A percentile compares a stretch with the other conserved stretches of the same genome.
Evolutionary conservation across 2,329 filamentous ascomycete species (phyloP).

Genomic region (Colletotrichum coccodes): DNA sequence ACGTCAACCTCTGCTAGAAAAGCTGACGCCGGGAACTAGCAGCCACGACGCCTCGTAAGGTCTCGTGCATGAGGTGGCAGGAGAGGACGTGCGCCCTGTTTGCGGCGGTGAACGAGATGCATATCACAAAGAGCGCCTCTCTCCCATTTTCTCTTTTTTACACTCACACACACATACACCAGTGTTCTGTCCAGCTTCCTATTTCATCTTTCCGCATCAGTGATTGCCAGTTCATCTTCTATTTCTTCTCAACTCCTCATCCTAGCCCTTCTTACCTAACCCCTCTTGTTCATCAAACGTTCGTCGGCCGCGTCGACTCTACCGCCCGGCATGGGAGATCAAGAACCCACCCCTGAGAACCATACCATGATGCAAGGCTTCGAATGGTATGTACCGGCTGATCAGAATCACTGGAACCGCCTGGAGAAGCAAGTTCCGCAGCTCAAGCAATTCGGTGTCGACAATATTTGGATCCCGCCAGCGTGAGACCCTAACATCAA

Average conservation of each 20-base stretch:
- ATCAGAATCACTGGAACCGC: conserved; percentile 71
- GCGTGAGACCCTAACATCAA: conserved; percentile 45
- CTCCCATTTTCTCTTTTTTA: not conserved
- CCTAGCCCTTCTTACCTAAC: not conserved
- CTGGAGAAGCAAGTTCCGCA: conserved; percentile 64
- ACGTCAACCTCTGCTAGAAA: conserved; percentile 1
- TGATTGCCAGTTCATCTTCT: not conserved
- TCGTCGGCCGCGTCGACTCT: not conserved
- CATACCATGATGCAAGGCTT: conserved; percentile 75
- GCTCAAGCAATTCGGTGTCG: conserved; percentile 70
- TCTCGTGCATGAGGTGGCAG: not conserved
- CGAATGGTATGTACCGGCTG: conserved; percentile 77
- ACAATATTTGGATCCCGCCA: conserved; percentile 76
- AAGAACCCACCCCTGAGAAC: conserved; percentile 51
- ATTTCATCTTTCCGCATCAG: not conserved
- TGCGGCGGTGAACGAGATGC: not conserved
- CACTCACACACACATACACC: too few relatives aligned
- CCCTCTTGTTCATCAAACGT: not conserved
- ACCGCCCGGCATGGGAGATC: conserved; percentile 25
- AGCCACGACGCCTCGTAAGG: conserved; percentile 6
- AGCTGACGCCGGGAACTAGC: not conserved
- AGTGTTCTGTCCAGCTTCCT: not conserved
- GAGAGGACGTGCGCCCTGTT: not conserved
- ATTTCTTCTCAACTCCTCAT: not conserved
- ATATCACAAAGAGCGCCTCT: not conserved